Base-by-base conservation (phyloP, 2,329 filamentous ascomycete species). In the Colletotrichum tropicale region DNA sequence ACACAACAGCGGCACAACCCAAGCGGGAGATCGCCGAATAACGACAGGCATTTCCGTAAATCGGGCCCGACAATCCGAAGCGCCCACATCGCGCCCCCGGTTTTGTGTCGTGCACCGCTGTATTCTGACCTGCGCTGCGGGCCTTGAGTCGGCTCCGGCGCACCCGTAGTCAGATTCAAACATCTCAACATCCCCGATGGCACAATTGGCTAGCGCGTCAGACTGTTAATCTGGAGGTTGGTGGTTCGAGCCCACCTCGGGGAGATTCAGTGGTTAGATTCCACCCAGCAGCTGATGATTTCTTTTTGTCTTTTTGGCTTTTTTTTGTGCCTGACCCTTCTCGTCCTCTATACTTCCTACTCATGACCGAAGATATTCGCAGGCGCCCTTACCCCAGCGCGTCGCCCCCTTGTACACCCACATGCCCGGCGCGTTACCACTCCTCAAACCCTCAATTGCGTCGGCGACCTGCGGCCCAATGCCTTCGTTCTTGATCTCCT, bases 391-490 rank as follows among this genome's bases (percentile, higher is more conserved):
- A 0, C 87, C 87, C 89, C 89, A 90, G 10, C 86, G 82, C 48
- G 85, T 81, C 0, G 83, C 85, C 2, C 87, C 86, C 78, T 91
- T 91, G 80, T 91, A 91, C 34, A 78, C 81, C 85, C 87, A 89
- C 88, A 91, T 90, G 0, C 86, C 88, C 0, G 87, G 88, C 4
- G 87, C 88, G 75, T 91, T 91, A 2, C 89, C 89, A 28, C 77
- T 76, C 71, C 84, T 83, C 68, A 91, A 78, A 1, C 89, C 89
- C 69, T 91, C 87, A n/a, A 91, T 88, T 0, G 89, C 88, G 48
- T 89, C 86, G 0, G 88, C 89, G 18, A 91, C 81, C 36, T 85
- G 80, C 1, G 81, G 82, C 0, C 89, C 89, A 2, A 86, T 79
- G 0, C 88, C 89, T 65, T 91, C 89, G 1, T 80, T 83, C 77